A percentile compares a stretch with the other conserved stretches of the same genome.
Evolutionary conservation across 2,329 filamentous ascomycete genomes (phyloP).

Genomic region (Calycina herbarum): DNA sequence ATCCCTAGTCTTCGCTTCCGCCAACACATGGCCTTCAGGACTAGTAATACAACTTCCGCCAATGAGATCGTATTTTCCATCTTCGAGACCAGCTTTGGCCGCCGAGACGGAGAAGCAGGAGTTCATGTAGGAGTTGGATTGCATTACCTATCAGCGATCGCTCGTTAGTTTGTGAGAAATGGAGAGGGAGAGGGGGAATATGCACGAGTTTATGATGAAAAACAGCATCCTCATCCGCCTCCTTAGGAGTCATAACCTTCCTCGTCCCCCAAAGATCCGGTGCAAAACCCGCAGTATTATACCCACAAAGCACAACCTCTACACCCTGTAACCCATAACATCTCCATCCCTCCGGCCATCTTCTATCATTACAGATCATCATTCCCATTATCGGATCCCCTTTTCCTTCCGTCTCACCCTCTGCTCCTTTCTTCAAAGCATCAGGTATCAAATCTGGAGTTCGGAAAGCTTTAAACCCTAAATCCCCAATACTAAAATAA

Average conservation of each 20-base stretch:
- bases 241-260: slow-evolving; percentile 43
- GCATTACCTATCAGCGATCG: slow-evolving; percentile 44
- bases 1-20: slow-evolving; percentile 47
- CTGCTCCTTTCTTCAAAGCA: slow-evolving; percentile 38
- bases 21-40: slow-evolving; percentile 51
- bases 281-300: slow-evolving; percentile 52
- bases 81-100: slow-evolving; percentile 51
- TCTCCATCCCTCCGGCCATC: slow-evolving; percentile 56
- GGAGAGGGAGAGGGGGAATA: not conserved
- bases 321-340: slow-evolving; percentile 51
- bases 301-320: slow-evolving; percentile 50
- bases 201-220: slow-evolving; percentile 47
- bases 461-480: slow-evolving; percentile 55
- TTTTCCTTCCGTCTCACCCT: slow-evolving; percentile 27
- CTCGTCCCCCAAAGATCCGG: slow-evolving; percentile 46
- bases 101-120: slow-evolving; percentile 51
- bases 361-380: slow-evolving; percentile 56
- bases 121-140: slow-evolving; percentile 54
- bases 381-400: slow-evolving; percentile 54
- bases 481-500: slow-evolving; percentile 53
- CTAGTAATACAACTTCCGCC: slow-evolving; percentile 49
- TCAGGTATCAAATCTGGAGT: slow-evolving; percentile 46
- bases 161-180: not conserved
- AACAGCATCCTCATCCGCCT: slow-evolving; percentile 48
- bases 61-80: slow-evolving; percentile 51